Conservation (phyloP, 495 filamentous ascomycete species). For the Daldinia grandis region DNA sequence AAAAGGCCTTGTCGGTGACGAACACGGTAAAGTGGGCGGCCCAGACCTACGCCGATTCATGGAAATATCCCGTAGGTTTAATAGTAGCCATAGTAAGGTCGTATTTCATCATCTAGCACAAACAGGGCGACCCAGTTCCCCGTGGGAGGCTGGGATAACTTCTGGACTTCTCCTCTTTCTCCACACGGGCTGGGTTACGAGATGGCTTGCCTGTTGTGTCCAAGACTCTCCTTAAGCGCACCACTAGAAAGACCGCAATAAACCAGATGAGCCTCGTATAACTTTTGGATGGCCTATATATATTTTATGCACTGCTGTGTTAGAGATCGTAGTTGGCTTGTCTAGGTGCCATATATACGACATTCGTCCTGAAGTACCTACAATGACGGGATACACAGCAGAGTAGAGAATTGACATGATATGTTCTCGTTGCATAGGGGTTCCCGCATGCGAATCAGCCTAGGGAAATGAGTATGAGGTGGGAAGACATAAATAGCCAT, state of each 20-base stretch:
- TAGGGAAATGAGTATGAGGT: too few relatives aligned
- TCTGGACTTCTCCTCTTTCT: conserved; percentile 1
- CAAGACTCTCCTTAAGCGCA: conserved; percentile 28
- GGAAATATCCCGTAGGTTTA: conserved; percentile 24
- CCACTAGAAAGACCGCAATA: conserved; percentile 7
- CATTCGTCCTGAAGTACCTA: too few relatives aligned
- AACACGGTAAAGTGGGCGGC: conserved; percentile 22
- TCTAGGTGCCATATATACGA: too few relatives aligned
- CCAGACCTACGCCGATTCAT: conserved; percentile 34
- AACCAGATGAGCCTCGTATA: not conserved
- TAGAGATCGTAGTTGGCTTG: too few relatives aligned
- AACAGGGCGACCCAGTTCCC: not conserved
- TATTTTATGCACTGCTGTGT: too few relatives aligned
- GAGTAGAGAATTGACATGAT: too few relatives aligned
- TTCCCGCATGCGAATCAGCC: too few relatives aligned
- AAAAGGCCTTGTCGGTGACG: not conserved
- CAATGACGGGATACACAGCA: too few relatives aligned
- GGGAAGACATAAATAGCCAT: too few relatives aligned
- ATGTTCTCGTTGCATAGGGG: too few relatives aligned
- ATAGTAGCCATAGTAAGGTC: conserved; percentile 8
- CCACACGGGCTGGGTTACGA: not conserved
- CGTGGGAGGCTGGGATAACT: not conserved
- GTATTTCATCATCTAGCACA: conserved; percentile 7
- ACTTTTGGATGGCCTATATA: too few relatives aligned
- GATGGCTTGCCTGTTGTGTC: not conserved